phyloP scores from a whole-genome alignment of 2,329 filamentous ascomycete genomes.

The Pestalotiopsis sp. region DNA sequence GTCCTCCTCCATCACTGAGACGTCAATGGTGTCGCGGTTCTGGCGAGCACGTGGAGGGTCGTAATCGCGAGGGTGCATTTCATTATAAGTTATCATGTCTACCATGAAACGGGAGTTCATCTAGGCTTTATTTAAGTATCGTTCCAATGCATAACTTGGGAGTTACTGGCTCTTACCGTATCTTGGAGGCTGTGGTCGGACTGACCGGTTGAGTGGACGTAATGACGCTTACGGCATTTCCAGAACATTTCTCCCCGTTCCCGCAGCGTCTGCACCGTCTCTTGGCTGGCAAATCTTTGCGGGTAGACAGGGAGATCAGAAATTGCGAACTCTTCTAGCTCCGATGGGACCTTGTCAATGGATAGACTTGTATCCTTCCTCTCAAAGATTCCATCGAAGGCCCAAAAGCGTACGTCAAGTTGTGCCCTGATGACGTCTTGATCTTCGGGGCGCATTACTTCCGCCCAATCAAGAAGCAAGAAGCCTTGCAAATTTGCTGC shows the following conservation, averaged over 20 bases:
- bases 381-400: background rate
- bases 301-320: background rate
- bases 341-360: background rate
- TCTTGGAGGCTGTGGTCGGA: background rate
- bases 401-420: background rate
- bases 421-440: no score
- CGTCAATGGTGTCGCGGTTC: no score
- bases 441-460: no score
- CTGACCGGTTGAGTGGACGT: background rate
- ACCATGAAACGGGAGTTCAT: background rate
- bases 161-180: background rate
- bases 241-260: background rate
- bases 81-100: background rate
- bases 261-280: background rate
- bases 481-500: background rate
- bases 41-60: no score
- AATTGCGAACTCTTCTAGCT: background rate
- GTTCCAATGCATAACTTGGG: no score
- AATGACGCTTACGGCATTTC: background rate
- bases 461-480: background rate
- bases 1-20: background rate
- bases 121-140: no score
- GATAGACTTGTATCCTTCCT: background rate
- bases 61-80: background rate
- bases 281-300: background rate